Percentiles rank a stretch among this genome's conserved stretches.
Evolutionary conservation across 495 filamentous ascomycete genomes (phyloP).

Genomic region (Tuber brumale): DNA sequence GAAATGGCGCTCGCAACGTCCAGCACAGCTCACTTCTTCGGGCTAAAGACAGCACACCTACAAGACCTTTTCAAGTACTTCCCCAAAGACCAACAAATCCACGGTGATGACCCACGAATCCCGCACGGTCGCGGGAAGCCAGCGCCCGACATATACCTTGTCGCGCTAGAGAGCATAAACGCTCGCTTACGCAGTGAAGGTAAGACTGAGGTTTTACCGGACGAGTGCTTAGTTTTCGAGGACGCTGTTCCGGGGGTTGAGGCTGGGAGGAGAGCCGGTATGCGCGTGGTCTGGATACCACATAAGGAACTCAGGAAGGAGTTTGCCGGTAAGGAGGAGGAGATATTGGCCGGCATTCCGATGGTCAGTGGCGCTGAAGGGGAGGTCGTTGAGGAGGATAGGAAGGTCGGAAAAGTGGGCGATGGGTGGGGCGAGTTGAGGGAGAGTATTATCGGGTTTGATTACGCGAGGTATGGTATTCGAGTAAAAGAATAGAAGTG

Average conservation of each 20-base stretch:
- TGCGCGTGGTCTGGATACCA: slow-evolving; percentile 91
- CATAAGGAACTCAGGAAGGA: slow-evolving; percentile 71
- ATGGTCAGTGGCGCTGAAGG: neutral
- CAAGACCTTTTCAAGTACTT: slow-evolving; percentile 68
- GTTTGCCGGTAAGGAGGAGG: slow-evolving; percentile 65
- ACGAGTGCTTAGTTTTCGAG: slow-evolving; percentile 94
- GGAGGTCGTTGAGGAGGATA: slow-evolving; percentile 55
- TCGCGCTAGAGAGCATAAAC: slow-evolving; percentile 84
- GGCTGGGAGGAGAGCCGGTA: slow-evolving; percentile 81
- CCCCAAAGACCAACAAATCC: slow-evolving; percentile 57
- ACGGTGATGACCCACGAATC: slow-evolving; percentile 84
- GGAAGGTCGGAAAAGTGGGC: slow-evolving; percentile 21
- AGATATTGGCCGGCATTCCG: slow-evolving; percentile 70
- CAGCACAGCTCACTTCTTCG: slow-evolving; percentile 62
- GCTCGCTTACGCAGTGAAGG: slow-evolving; percentile 53
- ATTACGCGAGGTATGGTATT: slow-evolving; percentile 45
- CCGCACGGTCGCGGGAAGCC: slow-evolving; percentile 78
- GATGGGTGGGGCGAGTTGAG: slow-evolving; percentile 41
- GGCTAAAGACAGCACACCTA: slow-evolving; percentile 72
- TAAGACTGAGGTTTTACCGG: slow-evolving; percentile 63
- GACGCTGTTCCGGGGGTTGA: slow-evolving; percentile 91
- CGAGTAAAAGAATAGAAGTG: slow-evolving; percentile 19
- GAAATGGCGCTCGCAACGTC: slow-evolving; percentile 85
- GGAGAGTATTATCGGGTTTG: slow-evolving; percentile 30
- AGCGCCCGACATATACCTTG: slow-evolving; percentile 85